Evolutionary conservation across 2,329 filamentous ascomycete species (phyloP), one percentile per base, ranked within the genome.

Genomic region (Colletotrichum incanum): DNA sequence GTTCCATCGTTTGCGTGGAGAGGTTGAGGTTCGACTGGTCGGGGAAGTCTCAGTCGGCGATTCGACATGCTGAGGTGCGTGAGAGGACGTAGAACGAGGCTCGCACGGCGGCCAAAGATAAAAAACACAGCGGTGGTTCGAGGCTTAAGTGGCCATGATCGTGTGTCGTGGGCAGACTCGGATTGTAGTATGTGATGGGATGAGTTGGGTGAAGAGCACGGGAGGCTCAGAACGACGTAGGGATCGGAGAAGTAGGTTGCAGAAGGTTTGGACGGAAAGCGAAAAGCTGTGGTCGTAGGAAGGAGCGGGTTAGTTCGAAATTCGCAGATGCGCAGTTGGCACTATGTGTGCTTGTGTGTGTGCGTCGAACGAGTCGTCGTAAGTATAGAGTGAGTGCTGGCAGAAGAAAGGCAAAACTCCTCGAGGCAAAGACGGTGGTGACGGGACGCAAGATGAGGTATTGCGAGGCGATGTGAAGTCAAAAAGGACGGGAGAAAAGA

Each of bases 41-140:
- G 65, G 58, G n/a, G 34, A n/a, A 72, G 59, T 72, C 65, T 64
- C 59, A 55, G 58, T 61, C 67, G 67, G 67, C 71, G 71, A 73
- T 37, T 74, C 73, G 73, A 74, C 73, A 74, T 74, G 67, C 64
- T 74, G 71, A 71, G 70, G 69, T 37, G 52, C 41, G 66, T 62
- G 67, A 20, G 52, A 52, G 54, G 23, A 58, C 65, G 70, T 62
- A 39, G 55, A 58, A 59, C 56, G 71, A 56, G 73, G 73, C 70
- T 73, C 73, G 73, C 71, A 63, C 63, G 73, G 64, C 67, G 66
- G 73, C 66, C 73, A 55, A 39, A 61, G 41, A 64, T 62, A 55
- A 56, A 31, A 71, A 65, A 45, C 28, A 63, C 69, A 43, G 55
- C 63, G 63, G 49, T 65, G 54, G 18, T 26, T 47, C 37, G 50